phyloP scores from a whole-genome alignment of 768 basidiomycete genomes.

The Boletus huronensis region DNA sequence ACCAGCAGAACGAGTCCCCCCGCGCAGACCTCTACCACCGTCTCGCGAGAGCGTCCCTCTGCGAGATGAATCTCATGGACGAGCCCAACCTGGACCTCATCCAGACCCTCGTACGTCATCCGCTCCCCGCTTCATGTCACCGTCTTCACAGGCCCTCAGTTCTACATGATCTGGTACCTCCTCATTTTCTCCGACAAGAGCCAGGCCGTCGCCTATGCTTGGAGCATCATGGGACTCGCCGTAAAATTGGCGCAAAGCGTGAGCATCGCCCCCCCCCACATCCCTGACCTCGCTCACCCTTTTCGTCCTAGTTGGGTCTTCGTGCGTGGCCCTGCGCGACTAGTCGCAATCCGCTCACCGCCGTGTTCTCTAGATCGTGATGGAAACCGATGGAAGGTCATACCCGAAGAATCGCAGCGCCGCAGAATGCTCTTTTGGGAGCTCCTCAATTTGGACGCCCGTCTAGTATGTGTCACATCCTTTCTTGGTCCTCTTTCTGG shows the following conservation, averaged over 20 bases:
- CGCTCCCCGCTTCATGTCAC: background rate
- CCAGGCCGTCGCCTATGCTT: conserved; percentile 68
- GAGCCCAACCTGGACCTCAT: conserved; percentile 72
- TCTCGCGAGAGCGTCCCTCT: conserved; percentile 62
- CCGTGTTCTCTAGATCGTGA: conserved; percentile 55
- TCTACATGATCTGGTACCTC: conserved; percentile 75
- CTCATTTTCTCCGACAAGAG: conserved; percentile 72
- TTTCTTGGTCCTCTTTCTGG: conserved; percentile 12
- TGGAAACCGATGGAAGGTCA: conserved; percentile 56
- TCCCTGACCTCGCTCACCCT: conserved; percentile 4
- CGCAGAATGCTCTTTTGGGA: conserved; percentile 73
- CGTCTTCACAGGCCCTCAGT: conserved; percentile 42
- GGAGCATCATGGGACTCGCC: conserved; percentile 74
- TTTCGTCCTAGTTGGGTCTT: conserved; percentile 52
- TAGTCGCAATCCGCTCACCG: conserved; percentile 20
- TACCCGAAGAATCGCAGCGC: conserved; percentile 70
- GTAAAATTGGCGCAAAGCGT: conserved; percentile 72
- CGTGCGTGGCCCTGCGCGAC: conserved; percentile 42
- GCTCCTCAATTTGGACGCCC: conserved; percentile 62
- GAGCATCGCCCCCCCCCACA: conserved; percentile 31
- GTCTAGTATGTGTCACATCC: conserved; percentile 48
- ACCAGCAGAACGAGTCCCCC: conserved; percentile 49
- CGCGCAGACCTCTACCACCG: conserved; percentile 65
- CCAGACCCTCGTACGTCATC: conserved; percentile 53
- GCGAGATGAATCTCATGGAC: conserved; percentile 72